These are phyloP conservation scores for Naumovozyma baii DNA, from an alignment of 805 yeast species.

Conservation along the genomic window DNA sequence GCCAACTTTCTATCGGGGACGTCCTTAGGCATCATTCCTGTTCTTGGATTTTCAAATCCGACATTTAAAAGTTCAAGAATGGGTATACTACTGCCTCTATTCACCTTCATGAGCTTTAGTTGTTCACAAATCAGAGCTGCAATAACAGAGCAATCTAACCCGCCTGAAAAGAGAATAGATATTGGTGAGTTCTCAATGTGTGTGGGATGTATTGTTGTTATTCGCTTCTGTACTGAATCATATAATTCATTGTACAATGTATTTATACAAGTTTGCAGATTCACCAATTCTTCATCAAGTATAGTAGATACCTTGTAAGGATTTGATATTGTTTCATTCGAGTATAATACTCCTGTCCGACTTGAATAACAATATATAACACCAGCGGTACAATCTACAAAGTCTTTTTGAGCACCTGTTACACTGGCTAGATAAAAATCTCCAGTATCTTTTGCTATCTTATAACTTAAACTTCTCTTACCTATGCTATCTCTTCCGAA, in stretches of 20 bases:
- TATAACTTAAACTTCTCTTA: constrained; percentile 60
- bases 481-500: constrained; percentile 86
- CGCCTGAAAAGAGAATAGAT: constrained; percentile 83
- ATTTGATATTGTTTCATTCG: constrained; percentile 8
- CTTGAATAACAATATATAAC: constrained; percentile 38
- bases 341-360: constrained; percentile 10
- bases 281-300: constrained; percentile 13
- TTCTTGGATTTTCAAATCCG: constrained; percentile 84
- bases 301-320: constrained; percentile 14
- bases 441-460: constrained; percentile 12
- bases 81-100: constrained; percentile 7
- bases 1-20: constrained; percentile 85
- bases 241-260: constrained; percentile 27
- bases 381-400: constrained; percentile 49
- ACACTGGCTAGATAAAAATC: constrained; percentile 41
- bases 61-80: constrained; percentile 76
- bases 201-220: constrained; percentile 52
- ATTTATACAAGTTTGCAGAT: constrained; percentile 7
- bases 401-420: constrained; percentile 25
- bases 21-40: constrained; percentile 44
- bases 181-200: constrained; percentile 33
- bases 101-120: constrained; percentile 6
- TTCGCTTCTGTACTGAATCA: constrained; percentile 39
- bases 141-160: constrained; percentile 81
- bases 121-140: constrained; percentile 41